These are phyloP conservation scores for Spiraea crenata DNA, from an alignment of 331 rosid species.

Conservation along the genomic window DNA sequence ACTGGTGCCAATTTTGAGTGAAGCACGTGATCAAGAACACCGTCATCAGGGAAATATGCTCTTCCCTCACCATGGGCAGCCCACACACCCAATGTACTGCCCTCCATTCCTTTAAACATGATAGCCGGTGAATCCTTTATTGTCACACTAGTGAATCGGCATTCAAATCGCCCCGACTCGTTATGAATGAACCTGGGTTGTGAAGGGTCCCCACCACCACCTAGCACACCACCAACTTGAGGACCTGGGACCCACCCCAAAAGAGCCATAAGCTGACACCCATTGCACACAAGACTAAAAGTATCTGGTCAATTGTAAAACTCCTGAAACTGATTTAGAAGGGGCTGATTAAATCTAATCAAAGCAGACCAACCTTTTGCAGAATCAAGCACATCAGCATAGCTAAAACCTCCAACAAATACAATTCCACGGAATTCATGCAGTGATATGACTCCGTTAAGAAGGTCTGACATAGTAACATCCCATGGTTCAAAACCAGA, in stretches of 20 bases:
- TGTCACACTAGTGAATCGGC: constrained; percentile 78
- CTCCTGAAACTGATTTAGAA: constrained; percentile 70
- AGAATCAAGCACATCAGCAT: constrained; percentile 91
- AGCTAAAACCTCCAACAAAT: constrained; percentile 93
- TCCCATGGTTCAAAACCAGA: constrained; percentile 89
- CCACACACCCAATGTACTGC: constrained; percentile 77
- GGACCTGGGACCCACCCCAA: constrained; percentile 91
- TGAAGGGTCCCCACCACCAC: constrained; percentile 74
- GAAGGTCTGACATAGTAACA: constrained; percentile 79
- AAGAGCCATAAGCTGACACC: constrained; percentile 87
- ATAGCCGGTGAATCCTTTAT: constrained; percentile 68
- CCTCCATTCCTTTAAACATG: constrained; percentile 76
- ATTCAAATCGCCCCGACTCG: constrained; percentile 76
- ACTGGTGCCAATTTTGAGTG: constrained; percentile 72
- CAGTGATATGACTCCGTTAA: constrained; percentile 55
- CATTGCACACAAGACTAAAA: constrained; percentile 80
- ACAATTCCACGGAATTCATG: constrained; percentile 60
- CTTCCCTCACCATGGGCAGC: constrained; percentile 89
- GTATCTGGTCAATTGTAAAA: constrained; percentile 71
- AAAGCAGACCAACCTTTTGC: constrained; percentile 93
- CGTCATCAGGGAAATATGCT: constrained; percentile 75
- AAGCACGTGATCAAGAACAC: constrained; percentile 49
- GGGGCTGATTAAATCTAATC: constrained; percentile 63
- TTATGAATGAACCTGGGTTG: constrained; percentile 85
- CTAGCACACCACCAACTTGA: constrained; percentile 71